Evolutionary conservation across 306 rosid genomes (phyloP), one percentile per base, ranked within the genome.

Genomic region (Ormosia emarginata): DNA sequence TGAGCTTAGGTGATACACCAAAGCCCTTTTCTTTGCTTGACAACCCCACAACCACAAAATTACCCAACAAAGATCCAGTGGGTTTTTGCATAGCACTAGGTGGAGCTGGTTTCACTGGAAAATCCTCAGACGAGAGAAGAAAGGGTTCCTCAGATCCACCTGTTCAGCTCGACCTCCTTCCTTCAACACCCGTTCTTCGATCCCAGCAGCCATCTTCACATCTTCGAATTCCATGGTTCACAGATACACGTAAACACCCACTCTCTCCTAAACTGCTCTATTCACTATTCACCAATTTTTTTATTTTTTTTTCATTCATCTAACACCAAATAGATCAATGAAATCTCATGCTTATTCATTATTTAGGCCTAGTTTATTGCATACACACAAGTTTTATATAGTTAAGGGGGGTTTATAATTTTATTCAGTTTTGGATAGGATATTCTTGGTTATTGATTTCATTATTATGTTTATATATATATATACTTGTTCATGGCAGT

Each of bases 91-190:
- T 90, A 84, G 74, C 89, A 17, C 70, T 88, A 6, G 88, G 79
- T 13, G 73, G 77, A 12, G 57, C 55, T 40, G 8, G 70, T 64
- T 41, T 68, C 49, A 17, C 1, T 2, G 49, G 65, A 46, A 55
- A 88, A 62, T 46, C 67, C 15, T 79, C 78, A 0, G 81, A 87
- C 0, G 87, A 82, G 12, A 82, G 43, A 64, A 82, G 43, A 64
- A 71, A 43, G 18, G 49, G 29, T 18, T 90, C 90, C 10, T 86
- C 92, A 79, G 94, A 92, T 87, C 93, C 93, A 33, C 97, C 98
- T 29, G 6, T 92, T 80, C 99, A 93, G 84, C 95, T 96, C 37
- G 85, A 91, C 47, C 99, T 96, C 71, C 90, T 96, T 44, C 99
- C 98, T 57, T 83, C 87, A n/a, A 84, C 87, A 8, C 98, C 98